These are phyloP conservation scores for Lipomyces oligophaga DNA, from an alignment of 805 yeast species.

Conservation along the genomic window DNA sequence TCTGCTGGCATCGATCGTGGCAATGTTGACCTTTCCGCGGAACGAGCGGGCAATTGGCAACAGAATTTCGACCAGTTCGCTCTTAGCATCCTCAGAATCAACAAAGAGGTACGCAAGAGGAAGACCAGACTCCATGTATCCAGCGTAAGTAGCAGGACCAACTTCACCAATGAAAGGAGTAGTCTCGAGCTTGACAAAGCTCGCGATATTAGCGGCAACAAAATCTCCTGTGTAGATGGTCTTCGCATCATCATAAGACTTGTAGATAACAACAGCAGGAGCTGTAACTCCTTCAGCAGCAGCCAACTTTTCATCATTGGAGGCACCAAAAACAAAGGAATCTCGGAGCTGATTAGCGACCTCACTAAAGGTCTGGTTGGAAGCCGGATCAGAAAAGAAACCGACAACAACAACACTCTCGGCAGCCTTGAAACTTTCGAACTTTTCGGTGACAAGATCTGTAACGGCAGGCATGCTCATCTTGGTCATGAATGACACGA, in stretches of 20 bases:
- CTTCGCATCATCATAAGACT: slow-evolving; percentile 38
- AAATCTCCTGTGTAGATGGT: slow-evolving; percentile 35
- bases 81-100: slow-evolving; percentile 62
- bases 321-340: slow-evolving; percentile 55
- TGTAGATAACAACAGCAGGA: slow-evolving; percentile 48
- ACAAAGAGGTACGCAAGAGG: slow-evolving; percentile 91
- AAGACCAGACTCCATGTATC: slow-evolving; percentile 63
- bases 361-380: slow-evolving; percentile 56
- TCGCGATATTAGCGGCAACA: slow-evolving; percentile 41
- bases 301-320: slow-evolving; percentile 42
- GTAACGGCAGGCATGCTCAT: slow-evolving; percentile 75
- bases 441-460: slow-evolving; percentile 46
- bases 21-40: slow-evolving; percentile 81
- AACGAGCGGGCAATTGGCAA: slow-evolving; percentile 63
- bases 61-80: slow-evolving; percentile 50
- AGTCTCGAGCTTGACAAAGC: slow-evolving; percentile 57
- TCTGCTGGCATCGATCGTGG: slow-evolving; percentile 74
- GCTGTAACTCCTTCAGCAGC: slow-evolving; percentile 40
- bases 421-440: slow-evolving; percentile 49
- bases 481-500: slow-evolving; percentile 72
- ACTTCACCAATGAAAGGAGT: slow-evolving; percentile 87
- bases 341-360: slow-evolving; percentile 67
- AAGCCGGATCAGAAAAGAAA: slow-evolving; percentile 49
- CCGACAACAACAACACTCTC: slow-evolving; percentile 46
- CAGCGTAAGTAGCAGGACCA: slow-evolving; percentile 69